Conservation (phyloP, 1,139 yeast genomes). For the Magnusiomyces magnusii region DNA sequence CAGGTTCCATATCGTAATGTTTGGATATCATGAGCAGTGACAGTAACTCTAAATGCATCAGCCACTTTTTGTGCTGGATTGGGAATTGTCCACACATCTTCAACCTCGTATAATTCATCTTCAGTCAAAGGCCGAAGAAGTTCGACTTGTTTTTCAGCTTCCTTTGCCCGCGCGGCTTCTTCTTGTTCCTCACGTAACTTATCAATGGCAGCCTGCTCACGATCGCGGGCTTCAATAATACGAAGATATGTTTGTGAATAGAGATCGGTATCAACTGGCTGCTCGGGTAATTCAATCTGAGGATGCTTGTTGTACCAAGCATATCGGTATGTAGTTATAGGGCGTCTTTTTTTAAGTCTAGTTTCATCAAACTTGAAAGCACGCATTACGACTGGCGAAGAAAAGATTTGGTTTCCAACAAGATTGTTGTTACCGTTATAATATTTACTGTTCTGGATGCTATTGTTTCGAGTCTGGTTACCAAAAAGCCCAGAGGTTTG, state of each 20-base stretch:
- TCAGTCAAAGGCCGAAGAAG: background rate
- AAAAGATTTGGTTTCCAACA: background rate
- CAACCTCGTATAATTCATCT: constrained; percentile 28
- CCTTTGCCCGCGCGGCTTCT: background rate
- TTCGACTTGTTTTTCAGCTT: background rate
- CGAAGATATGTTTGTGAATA: constrained; percentile 11
- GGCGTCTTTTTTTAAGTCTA: background rate
- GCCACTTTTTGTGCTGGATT: constrained; percentile 36
- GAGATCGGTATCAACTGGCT: constrained; percentile 10
- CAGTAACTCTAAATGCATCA: constrained; percentile 48
- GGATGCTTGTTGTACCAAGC: constrained; percentile 9
- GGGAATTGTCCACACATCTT: constrained; percentile 35
- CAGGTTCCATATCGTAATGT: constrained; percentile 68
- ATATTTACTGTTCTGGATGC: background rate
- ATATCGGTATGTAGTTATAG: constrained; percentile 7
- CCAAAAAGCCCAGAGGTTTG: background rate
- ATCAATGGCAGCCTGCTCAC: constrained; percentile 7
- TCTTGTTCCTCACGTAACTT: constrained; percentile 11
- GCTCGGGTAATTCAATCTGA: constrained; percentile 13
- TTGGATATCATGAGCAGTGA: constrained; percentile 56
- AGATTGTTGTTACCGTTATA: background rate
- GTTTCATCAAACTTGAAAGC: constrained; percentile 9
- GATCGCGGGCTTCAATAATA: constrained; percentile 10
- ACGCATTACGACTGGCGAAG: constrained; percentile 8
- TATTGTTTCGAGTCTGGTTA: background rate